Evolutionary conservation across 179 eudicot genomes (phyloP).

Genomic region (Actinidia arguta): DNA sequence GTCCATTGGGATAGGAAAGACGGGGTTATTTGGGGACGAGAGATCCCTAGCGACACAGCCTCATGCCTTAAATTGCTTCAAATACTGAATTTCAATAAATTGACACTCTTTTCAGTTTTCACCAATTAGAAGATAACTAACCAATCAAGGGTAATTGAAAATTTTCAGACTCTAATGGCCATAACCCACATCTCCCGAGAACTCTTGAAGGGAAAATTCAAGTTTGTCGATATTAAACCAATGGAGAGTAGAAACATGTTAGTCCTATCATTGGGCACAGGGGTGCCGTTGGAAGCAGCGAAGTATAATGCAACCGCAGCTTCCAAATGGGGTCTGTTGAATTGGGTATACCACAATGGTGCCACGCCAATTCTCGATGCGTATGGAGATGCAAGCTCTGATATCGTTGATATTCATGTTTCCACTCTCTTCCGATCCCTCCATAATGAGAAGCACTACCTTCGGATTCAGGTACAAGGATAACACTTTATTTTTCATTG

Average conservation of each 20-base stretch:
- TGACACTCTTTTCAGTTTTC: not conserved
- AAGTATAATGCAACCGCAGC: constrained; percentile 39
- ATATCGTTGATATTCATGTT: constrained; percentile 47
- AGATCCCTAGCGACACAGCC: not conserved
- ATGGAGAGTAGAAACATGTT: constrained; percentile 37
- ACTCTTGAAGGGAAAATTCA: constrained; percentile 35
- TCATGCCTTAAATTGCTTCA: too few species aligned
- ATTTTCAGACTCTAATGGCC: constrained; percentile 47
- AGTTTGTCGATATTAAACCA: constrained; percentile 25
- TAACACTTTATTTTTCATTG: not conserved
- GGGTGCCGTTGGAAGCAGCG: constrained; percentile 32
- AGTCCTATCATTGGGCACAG: constrained; percentile 50
- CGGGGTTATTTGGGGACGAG: not conserved
- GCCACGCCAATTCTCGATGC: constrained; percentile 35
- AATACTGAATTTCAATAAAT: too few species aligned
- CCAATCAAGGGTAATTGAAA: too few species aligned
- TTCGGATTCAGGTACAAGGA: constrained; percentile 41
- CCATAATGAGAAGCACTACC: constrained; percentile 25
- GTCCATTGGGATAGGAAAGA: too few species aligned
- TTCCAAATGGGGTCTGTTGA: constrained; percentile 42
- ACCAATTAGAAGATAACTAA: not conserved
- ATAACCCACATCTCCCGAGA: constrained; percentile 41
- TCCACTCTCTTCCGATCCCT: constrained; percentile 40
- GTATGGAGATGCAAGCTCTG: constrained; percentile 35
- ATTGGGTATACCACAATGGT: constrained; percentile 42